phyloP scores from a whole-genome alignment of 164 flowering plant species.

The Tinospora cordifolia region DNA sequence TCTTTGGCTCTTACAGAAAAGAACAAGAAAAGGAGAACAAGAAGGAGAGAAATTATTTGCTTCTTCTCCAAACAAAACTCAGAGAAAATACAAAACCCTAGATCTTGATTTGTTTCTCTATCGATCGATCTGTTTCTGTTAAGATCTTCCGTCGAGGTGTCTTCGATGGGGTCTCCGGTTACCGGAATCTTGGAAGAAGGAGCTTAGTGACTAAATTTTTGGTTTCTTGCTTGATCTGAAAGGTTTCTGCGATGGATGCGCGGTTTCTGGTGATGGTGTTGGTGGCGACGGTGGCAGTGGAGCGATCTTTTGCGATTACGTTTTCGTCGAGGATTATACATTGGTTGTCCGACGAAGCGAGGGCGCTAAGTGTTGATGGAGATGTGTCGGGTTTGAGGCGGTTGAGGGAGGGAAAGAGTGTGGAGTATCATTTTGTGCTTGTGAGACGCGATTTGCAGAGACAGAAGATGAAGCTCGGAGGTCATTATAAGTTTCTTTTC shows the following conservation, averaged over 20 bases:
- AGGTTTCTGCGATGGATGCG: slow-evolving; percentile 8
- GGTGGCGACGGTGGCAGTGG: slow-evolving; percentile 5
- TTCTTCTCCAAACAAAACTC: too few relatives aligned
- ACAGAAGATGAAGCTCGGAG: slow-evolving; percentile 63
- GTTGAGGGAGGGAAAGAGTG: slow-evolving; percentile 44
- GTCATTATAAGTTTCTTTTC: slow-evolving; percentile 40
- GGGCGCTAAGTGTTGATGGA: slow-evolving; percentile 17
- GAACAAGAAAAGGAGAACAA: background rate
- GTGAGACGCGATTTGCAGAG: slow-evolving; percentile 46
- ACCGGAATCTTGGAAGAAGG: background rate
- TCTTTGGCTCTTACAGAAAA: background rate
- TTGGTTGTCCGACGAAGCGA: slow-evolving; percentile 14
- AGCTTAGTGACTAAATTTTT: background rate
- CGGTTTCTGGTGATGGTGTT: slow-evolving; percentile 9
- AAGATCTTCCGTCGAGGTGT: too few relatives aligned
- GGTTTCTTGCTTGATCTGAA: background rate
- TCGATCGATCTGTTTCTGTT: background rate
- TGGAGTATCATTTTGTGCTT: slow-evolving; percentile 49
- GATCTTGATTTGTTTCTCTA: slow-evolving; percentile 1
- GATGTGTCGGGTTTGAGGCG: slow-evolving; percentile 1
- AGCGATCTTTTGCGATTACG: slow-evolving; percentile 11
- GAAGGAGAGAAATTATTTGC: background rate
- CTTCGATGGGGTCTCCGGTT: too few relatives aligned
- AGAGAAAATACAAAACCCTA: slow-evolving; percentile 8
- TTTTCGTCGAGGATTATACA: slow-evolving; percentile 59